Evolutionary conservation across 345 rosid species (phyloP), one percentile per base, ranked within the genome.

Genomic region (Streptanthus diversifolius): DNA sequence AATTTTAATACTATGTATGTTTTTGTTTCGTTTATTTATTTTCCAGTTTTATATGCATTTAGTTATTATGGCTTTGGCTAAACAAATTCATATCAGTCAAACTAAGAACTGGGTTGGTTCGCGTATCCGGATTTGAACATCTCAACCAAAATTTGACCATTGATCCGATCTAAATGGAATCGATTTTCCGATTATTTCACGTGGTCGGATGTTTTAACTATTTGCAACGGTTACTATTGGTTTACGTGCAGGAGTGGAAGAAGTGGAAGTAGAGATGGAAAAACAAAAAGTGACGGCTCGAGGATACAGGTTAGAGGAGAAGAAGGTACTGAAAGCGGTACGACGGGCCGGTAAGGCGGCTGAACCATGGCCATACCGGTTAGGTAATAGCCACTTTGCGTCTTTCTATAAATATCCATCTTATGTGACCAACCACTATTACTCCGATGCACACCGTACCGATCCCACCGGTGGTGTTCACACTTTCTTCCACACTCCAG

Each of bases 331-430:
- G 27, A 90, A 86, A 82, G 90, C 96, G 22, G 82, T 90, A 25
- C 83, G 84, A 47, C 55, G 90, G 5, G 65, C 90, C 12, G 96
- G 93, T 68, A 93, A 93, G 70, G 89, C 92, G 8, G 97, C 90
- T 6, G 98, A 88, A 83, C 83, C 79, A n/a, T 93, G 97, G 98
- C 98, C 97, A 18, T 90, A 89, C 75, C 80, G 80, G 41, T 95
- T 91, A 0, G 87, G 89, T 5, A 61, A 86, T 70, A 80, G 88
- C 60, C 91, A 93, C 49, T 85, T 78, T 49, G 76, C 96, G 1
- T 91, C 98, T 1, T 91, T 93, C 71, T 93, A 91, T 67, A 90
- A 86, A 73, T 91, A 90, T 52, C 97, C 98, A 15, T 77, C 85
- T 58, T 58, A 89, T 70, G 77, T 89, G 19, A 85, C 87, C 70